Conservation (phyloP, 495 filamentous ascomycete species). For the Chaetomium tenue region DNA sequence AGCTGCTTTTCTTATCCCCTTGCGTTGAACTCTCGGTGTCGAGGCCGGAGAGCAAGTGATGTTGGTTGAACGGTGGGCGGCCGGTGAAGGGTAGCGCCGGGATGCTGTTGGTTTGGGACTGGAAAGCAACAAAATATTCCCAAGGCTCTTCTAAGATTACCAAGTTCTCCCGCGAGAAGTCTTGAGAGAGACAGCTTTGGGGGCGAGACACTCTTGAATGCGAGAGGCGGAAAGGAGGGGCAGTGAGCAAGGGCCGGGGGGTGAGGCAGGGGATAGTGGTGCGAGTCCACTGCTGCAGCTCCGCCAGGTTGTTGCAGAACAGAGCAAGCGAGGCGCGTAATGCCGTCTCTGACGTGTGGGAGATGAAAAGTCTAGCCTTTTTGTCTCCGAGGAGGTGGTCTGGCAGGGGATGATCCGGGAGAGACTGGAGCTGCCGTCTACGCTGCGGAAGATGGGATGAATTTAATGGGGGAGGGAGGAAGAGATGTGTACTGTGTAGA, state of each 20-base stretch:
- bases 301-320: conserved; percentile 17
- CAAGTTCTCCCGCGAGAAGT: background rate
- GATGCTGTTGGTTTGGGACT: background rate
- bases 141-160: background rate
- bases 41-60: background rate
- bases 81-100: background rate
- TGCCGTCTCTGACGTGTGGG: conserved; percentile 28
- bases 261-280: background rate
- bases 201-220: conserved; percentile 6
- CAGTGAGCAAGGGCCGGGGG: background rate
- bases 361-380: background rate
- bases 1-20: background rate
- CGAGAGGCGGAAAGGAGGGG: background rate
- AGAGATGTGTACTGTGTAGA: conserved; percentile 12
- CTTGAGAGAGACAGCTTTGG: background rate
- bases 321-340: conserved; percentile 26
- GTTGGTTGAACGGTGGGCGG: background rate
- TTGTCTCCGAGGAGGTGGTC: conserved; percentile 3
- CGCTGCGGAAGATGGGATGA: conserved; percentile 29
- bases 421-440: conserved; percentile 26
- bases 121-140: background rate
- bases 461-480: conserved; percentile 21
- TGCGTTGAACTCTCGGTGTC: background rate
- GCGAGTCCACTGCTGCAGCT: background rate
- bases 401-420: conserved; percentile 20